Evolutionary conservation across 2,329 filamentous ascomycete species (phyloP).

Genomic region (Xylariales sp.): DNA sequence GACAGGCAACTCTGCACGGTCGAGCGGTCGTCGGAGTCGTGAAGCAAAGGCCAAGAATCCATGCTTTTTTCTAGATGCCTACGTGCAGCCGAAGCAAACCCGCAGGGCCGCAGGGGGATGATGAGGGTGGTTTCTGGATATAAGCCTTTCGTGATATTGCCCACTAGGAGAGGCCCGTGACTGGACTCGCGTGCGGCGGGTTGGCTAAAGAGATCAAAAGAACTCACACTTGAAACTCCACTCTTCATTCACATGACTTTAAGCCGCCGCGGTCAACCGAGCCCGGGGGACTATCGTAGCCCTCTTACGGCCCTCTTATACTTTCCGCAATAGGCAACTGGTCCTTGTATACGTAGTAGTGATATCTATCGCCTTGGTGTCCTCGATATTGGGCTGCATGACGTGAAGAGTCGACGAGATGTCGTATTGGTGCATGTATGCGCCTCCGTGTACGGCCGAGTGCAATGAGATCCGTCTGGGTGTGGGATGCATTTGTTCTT

Average conservation of each 20-base stretch:
- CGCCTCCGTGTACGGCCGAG: constrained; percentile 18
- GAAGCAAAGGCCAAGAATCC: constrained; percentile 5
- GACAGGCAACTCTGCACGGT: neutral
- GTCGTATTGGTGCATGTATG: constrained; percentile 26
- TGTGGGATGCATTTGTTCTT: constrained; percentile 1
- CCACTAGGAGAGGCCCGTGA: constrained; percentile 22
- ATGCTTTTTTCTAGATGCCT: neutral
- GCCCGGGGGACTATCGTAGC: constrained; percentile 20
- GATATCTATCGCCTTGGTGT: constrained; percentile 30
- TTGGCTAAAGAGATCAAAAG: constrained; percentile 18
- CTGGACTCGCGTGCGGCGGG: constrained; percentile 5
- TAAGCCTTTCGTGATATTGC: constrained; percentile 15
- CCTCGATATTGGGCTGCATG: constrained; percentile 35
- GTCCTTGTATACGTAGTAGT: constrained; percentile 14
- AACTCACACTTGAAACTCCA: constrained; percentile 21
- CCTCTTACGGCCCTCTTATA: constrained; percentile 1
- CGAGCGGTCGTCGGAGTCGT: neutral
- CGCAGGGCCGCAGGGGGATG: constrained; percentile 5
- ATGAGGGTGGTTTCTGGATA: constrained; percentile 15
- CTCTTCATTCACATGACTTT: constrained; percentile 46
- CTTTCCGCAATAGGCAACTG: constrained; percentile 38
- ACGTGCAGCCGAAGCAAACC: constrained; percentile 26
- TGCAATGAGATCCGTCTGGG: constrained; percentile 2
- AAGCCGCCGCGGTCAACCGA: constrained; percentile 49
- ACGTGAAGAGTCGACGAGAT: constrained; percentile 30